Percentiles rank a stretch among this genome's conserved stretches.
These are phyloP conservation scores for Entoloma clypeatum DNA, from an alignment of 1,284 basidiomycete genomes.

Conservation along the genomic window DNA sequence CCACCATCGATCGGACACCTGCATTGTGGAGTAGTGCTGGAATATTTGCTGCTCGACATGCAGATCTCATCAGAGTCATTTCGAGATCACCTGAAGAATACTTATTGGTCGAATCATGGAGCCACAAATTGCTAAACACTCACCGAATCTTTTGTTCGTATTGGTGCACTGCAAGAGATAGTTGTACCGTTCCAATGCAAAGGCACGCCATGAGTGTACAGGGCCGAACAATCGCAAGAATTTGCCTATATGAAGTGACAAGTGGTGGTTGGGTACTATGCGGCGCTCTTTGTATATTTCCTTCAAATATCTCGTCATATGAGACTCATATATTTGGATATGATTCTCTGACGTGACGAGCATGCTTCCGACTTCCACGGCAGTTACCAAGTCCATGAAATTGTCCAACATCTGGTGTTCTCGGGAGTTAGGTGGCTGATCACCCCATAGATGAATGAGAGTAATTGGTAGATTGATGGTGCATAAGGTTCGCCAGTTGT, in stretches of 20 bases:
- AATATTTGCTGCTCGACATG: conserved; percentile 1
- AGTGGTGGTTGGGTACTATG: conserved; percentile 36
- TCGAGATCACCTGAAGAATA: conserved; percentile 2
- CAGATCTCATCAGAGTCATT: conserved; percentile 3
- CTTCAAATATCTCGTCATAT: conserved; percentile 29
- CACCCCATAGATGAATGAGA: conserved; percentile 33
- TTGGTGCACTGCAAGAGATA: conserved; percentile 27
- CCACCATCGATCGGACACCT: conserved; percentile 1
- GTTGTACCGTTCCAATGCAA: conserved; percentile 35
- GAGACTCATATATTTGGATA: conserved; percentile 23
- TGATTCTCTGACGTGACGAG: conserved; percentile 17
- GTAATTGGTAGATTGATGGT: conserved; percentile 30
- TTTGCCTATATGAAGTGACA: conserved; percentile 30
- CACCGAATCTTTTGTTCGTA: conserved; percentile 32
- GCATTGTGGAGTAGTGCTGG: background rate
- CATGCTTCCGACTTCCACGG: conserved; percentile 29
- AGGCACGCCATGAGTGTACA: conserved; percentile 34
- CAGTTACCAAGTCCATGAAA: conserved; percentile 35
- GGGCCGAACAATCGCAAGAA: conserved; percentile 32
- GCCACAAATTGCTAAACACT: too few relatives aligned
- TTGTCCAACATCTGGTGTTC: conserved; percentile 31
- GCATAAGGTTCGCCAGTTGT: conserved; percentile 34
- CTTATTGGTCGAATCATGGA: too few relatives aligned
- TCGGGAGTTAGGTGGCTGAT: conserved; percentile 6
- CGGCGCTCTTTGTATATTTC: conserved; percentile 27